Evolutionary conservation across 805 yeast genomes (phyloP).

Genomic region (Yamadazyma endophytica): DNA sequence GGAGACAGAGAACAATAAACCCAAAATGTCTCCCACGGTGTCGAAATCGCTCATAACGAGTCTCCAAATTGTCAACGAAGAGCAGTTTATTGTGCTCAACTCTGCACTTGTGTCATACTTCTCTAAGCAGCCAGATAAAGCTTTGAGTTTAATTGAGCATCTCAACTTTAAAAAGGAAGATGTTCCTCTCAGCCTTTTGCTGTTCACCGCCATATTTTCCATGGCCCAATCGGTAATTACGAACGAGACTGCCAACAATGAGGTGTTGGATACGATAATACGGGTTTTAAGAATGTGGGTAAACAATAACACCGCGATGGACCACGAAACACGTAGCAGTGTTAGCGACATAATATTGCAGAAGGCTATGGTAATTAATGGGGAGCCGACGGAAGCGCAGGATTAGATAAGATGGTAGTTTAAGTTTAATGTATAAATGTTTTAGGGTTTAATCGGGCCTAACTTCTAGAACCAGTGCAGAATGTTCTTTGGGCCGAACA

Average conservation of each 20-base stretch:
- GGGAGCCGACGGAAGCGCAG: too few species aligned
- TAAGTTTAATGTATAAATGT: too few species aligned
- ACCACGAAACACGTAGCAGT: constrained; percentile 18
- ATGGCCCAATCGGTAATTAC: too few species aligned
- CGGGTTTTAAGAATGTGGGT: constrained; percentile 27
- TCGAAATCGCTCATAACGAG: constrained; percentile 20
- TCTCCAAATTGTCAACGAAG: constrained; percentile 29
- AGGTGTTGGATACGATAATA: constrained; percentile 23
- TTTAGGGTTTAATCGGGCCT: too few species aligned
- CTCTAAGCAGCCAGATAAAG: too few species aligned
- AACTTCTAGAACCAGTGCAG: too few species aligned
- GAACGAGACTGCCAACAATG: constrained; percentile 18
- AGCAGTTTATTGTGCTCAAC: constrained; percentile 28
- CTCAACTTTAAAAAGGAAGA: constrained; percentile 14
- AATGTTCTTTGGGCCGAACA: too few species aligned
- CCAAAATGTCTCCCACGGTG: constrained; percentile 1
- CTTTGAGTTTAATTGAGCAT: constrained; percentile 19
- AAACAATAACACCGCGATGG: constrained; percentile 20
- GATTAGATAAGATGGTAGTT: too few species aligned
- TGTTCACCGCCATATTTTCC: too few species aligned
- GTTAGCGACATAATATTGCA: constrained; percentile 26
- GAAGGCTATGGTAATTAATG: constrained; percentile 30
- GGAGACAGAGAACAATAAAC: constrained; percentile 8
- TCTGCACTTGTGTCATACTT: constrained; percentile 21
- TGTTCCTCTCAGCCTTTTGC: constrained; percentile 21